Evolutionary conservation across 495 filamentous ascomycete genomes (phyloP).

Genomic region (Podospora pseudopauciseta): DNA sequence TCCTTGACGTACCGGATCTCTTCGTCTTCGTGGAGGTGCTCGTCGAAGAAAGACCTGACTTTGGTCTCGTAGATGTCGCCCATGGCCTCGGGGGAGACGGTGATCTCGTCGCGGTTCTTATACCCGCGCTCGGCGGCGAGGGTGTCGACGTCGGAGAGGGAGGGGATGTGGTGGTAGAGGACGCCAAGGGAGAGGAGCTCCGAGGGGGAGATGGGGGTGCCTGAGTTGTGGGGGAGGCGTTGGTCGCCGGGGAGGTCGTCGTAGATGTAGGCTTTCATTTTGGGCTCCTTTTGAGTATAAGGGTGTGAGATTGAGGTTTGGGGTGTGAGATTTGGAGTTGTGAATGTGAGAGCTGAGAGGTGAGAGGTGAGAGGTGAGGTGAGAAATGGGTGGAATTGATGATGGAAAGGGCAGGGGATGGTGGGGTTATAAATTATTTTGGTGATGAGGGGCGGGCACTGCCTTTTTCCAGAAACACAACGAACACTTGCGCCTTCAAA

Average conservation of each 20-base stretch:
- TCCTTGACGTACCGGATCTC: conserved; percentile 97
- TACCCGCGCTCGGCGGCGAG: conserved; percentile 76
- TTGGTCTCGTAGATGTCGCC: conserved; percentile 84
- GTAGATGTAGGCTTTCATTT: conserved; percentile 81
- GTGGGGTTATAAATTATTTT: conserved; percentile 2
- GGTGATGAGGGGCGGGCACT: neutral
- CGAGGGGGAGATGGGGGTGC: conserved; percentile 53
- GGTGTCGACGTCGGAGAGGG: conserved; percentile 60
- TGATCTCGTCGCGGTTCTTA: conserved; percentile 92
- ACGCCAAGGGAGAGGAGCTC: conserved; percentile 75
- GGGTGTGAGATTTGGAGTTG: neutral
- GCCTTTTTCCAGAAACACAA: neutral
- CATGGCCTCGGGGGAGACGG: conserved; percentile 83
- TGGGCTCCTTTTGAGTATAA: conserved; percentile 5
- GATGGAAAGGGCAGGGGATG: neutral
- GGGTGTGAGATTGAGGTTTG: neutral
- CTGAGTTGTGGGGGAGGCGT: conserved; percentile 83
- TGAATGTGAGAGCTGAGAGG: neutral
- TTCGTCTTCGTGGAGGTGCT: conserved; percentile 97
- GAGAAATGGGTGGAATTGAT: neutral
- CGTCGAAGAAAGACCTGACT: conserved; percentile 86
- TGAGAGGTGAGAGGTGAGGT: neutral
- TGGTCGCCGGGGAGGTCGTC: conserved; percentile 84
- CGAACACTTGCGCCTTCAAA: neutral
- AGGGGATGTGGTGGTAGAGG: conserved; percentile 65